phyloP scores from a whole-genome alignment of 345 rosid genomes.

The Carallia pectinifolia region DNA sequence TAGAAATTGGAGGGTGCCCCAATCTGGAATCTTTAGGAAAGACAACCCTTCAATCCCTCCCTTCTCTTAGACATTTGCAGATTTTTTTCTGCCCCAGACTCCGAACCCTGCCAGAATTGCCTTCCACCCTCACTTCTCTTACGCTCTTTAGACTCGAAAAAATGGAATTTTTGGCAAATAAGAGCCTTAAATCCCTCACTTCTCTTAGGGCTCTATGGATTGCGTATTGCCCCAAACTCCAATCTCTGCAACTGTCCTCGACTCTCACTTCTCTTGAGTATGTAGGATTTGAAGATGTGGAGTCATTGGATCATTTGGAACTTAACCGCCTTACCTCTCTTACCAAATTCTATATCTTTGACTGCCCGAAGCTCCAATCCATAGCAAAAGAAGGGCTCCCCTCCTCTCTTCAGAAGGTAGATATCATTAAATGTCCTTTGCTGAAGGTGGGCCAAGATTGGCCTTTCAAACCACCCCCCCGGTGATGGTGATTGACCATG shows the following conservation, averaged over 20 bases:
- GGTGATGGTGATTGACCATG: no score
- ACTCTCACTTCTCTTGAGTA: background rate
- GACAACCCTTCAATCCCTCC: background rate
- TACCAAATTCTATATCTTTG: background rate
- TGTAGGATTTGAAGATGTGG: background rate
- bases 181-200: conserved; percentile 8
- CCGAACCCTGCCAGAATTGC: conserved; percentile 1
- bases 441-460: conserved; percentile 3
- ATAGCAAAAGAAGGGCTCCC: conserved; percentile 5
- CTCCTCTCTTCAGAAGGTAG: background rate
- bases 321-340: conserved; percentile 9
- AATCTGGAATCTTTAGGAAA: background rate
- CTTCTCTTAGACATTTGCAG: background rate
- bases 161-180: conserved; percentile 5
- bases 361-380: conserved; percentile 11
- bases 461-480: no score
- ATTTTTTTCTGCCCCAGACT: background rate
- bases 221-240: no score
- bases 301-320: background rate
- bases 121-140: background rate
- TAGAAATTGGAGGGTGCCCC: background rate
- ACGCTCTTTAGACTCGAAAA: background rate
- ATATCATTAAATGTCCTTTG: background rate
- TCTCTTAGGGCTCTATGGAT: background rate
- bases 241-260: no score